Conservation (phyloP, 1,284 basidiomycete species). For the Blastosporella zonata region DNA sequence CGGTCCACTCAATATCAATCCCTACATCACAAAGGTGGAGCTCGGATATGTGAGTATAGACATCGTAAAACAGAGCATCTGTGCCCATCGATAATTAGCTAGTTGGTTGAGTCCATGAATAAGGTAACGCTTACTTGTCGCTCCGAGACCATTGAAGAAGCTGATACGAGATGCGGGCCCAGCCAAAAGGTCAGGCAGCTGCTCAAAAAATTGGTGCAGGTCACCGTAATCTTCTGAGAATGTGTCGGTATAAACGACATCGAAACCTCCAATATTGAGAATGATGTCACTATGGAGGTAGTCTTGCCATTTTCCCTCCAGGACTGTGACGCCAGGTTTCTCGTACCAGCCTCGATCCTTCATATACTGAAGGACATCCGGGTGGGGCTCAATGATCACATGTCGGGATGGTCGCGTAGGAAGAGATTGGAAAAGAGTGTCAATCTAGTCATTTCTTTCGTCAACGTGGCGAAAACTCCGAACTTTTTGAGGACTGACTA, state of each 20-base stretch:
- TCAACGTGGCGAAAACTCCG: constrained; percentile 3
- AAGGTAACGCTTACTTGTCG: constrained; percentile 68
- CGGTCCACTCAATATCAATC: constrained; percentile 68
- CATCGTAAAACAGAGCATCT: constrained; percentile 90
- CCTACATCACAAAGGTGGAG: constrained; percentile 85
- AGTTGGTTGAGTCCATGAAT: background rate
- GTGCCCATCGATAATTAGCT: constrained; percentile 16
- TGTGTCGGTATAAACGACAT: constrained; percentile 93
- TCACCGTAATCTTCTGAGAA: constrained; percentile 89
- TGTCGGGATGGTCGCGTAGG: constrained; percentile 66
- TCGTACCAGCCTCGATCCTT: constrained; percentile 71
- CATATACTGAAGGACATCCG: constrained; percentile 85
- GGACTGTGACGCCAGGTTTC: constrained; percentile 72
- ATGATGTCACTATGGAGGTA: constrained; percentile 60
- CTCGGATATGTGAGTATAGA: constrained; percentile 85
- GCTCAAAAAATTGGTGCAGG: constrained; percentile 81
- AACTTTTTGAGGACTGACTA: constrained; percentile 51
- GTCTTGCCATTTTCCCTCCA: constrained; percentile 95
- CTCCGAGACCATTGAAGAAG: constrained; percentile 97
- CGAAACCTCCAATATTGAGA: constrained; percentile 68
- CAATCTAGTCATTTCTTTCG: constrained; percentile 54
- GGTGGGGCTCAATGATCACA: constrained; percentile 94
- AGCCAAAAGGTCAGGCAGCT: constrained; percentile 78
- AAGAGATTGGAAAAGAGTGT: constrained; percentile 75
- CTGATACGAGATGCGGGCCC: constrained; percentile 81